These are phyloP conservation scores for Oidiodendron maius DNA, from an alignment of 495 filamentous ascomycete species.

Conservation along the genomic window DNA sequence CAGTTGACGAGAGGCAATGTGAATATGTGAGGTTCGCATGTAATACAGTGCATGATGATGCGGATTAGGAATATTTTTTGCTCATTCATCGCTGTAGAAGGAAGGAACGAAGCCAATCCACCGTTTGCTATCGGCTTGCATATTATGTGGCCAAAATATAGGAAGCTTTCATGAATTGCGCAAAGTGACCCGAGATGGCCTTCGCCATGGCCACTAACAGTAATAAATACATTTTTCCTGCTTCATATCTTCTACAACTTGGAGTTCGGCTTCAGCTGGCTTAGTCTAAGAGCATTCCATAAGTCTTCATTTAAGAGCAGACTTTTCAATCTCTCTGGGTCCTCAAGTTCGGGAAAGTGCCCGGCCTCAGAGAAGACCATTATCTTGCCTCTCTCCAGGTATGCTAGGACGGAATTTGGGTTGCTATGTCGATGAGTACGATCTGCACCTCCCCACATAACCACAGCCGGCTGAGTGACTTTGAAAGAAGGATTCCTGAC, in stretches of 20 bases:
- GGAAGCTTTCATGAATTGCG: slow-evolving; percentile 2
- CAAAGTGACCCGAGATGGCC: not conserved
- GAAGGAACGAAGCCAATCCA: no score
- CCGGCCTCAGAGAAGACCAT: slow-evolving; percentile 6
- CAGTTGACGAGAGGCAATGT: no score
- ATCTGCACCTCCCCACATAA: slow-evolving; percentile 8
- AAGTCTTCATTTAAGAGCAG: slow-evolving; percentile 1
- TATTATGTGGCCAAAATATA: not conserved
- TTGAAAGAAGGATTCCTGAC: not conserved
- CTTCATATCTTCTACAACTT: slow-evolving; percentile 2
- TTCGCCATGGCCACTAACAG: not conserved
- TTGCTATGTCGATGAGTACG: slow-evolving; percentile 5
- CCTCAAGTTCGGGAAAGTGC: slow-evolving; percentile 6
- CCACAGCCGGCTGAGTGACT: slow-evolving; percentile 4
- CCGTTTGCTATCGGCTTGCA: no score
- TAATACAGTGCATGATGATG: no score
- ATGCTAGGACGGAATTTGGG: slow-evolving; percentile 6
- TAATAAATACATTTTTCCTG: not conserved
- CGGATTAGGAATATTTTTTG: no score
- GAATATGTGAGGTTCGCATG: no score
- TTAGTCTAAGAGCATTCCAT: slow-evolving; percentile 2
- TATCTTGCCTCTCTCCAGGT: slow-evolving; percentile 5
- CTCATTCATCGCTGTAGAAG: no score
- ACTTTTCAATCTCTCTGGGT: slow-evolving; percentile 5
- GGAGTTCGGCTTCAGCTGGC: not conserved